Conservation (phyloP, 306 rosid genomes). For the Malus sylvestris region DNA sequence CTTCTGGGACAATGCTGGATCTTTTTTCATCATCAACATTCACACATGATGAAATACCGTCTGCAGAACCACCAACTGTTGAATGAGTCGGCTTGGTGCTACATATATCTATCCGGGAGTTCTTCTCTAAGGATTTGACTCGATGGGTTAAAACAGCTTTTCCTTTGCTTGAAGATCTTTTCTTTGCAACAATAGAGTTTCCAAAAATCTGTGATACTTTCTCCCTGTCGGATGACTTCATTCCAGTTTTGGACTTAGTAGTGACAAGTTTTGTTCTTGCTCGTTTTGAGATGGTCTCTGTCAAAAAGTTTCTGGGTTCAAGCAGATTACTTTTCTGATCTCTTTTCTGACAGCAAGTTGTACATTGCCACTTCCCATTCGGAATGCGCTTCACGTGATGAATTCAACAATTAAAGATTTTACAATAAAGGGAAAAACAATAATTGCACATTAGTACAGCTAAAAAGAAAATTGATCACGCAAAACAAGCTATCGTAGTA, state of each 20-base stretch:
- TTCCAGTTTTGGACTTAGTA: constrained; percentile 52
- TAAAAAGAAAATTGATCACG: constrained; percentile 6
- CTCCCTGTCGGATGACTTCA: constrained; percentile 48
- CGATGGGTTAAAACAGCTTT: constrained; percentile 46
- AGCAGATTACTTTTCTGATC: constrained; percentile 54
- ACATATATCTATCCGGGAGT: constrained; percentile 41
- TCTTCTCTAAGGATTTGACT: constrained; percentile 40
- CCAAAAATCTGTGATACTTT: constrained; percentile 77
- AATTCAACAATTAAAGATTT: constrained; percentile 17
- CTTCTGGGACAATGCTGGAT: constrained; percentile 32
- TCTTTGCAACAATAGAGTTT: constrained; percentile 64
- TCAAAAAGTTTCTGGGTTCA: constrained; percentile 45
- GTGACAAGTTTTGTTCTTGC: constrained; percentile 72
- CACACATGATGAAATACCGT: constrained; percentile 46
- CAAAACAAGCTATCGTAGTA: not conserved
- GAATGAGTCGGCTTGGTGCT: constrained; percentile 42
- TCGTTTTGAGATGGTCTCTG: constrained; percentile 72
- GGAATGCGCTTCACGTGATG: constrained; percentile 74
- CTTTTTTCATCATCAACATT: constrained; percentile 45
- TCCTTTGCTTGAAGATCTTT: constrained; percentile 78
- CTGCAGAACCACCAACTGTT: constrained; percentile 38
- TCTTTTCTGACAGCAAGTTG: constrained; percentile 67
- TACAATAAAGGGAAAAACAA: constrained; percentile 5
- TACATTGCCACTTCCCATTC: constrained; percentile 93
- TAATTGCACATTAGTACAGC: not conserved